Percentiles rank a stretch among this genome's conserved stretches.
phyloP scores from a whole-genome alignment of 441 rosid species.

The Pelargonium citronellum region DNA sequence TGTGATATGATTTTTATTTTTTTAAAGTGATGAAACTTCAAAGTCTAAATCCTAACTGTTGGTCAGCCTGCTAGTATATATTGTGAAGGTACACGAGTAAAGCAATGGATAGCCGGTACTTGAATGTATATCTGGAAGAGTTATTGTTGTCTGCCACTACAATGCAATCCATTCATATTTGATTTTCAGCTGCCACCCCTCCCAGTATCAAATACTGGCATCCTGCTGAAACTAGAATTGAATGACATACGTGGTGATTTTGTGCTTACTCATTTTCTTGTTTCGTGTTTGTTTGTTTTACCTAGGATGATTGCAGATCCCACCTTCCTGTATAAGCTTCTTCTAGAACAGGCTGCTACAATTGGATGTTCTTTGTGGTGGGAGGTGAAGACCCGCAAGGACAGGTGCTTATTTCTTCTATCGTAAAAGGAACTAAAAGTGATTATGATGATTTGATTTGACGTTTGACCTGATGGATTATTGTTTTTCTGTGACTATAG shows the following conservation, averaged over 20 bases:
- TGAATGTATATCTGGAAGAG: no score
- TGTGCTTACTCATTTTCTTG: no score
- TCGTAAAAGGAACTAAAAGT: neutral
- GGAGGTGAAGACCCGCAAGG: slow-evolving; percentile 84
- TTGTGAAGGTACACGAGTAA: neutral
- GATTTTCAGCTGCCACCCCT: no score
- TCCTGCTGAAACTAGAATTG: no score
- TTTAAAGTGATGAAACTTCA: no score
- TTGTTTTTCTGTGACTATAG: slow-evolving; percentile 34
- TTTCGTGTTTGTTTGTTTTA: neutral
- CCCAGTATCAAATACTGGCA: no score
- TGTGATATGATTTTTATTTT: no score
- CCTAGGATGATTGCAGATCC: slow-evolving; percentile 96
- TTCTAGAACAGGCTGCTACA: slow-evolving; percentile 85
- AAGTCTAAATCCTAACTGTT: neutral
- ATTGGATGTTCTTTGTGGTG: slow-evolving; percentile 82
- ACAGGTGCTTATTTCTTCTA: slow-evolving; percentile 45
- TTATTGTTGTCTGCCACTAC: no score
- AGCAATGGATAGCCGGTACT: neutral
- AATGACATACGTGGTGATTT: no score
- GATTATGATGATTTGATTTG: slow-evolving; percentile 15
- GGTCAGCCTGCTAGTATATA: neutral
- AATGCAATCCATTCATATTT: no score
- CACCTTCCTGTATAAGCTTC: slow-evolving; percentile 72
- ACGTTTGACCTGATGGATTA: slow-evolving; percentile 20